phyloP scores from a whole-genome alignment of 1,139 yeast genomes.

The Hansenula anomala region DNA sequence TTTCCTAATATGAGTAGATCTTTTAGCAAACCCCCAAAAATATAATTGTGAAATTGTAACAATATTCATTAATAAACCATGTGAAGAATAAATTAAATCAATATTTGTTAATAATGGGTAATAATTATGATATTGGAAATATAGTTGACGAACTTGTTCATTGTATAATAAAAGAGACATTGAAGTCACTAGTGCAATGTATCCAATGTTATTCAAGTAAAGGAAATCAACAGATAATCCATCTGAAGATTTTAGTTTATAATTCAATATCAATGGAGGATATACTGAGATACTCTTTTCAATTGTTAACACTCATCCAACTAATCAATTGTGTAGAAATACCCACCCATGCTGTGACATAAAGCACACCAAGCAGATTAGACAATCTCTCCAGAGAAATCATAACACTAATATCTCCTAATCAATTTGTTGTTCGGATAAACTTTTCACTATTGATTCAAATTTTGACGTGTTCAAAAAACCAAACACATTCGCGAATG shows the following conservation, averaged over 20 bases:
- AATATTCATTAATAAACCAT: slow-evolving; percentile 35
- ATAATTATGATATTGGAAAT: slow-evolving; percentile 22
- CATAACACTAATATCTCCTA: no score
- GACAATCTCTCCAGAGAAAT: slow-evolving; percentile 2
- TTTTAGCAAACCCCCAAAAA: slow-evolving; percentile 21
- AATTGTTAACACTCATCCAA: background rate
- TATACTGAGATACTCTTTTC: slow-evolving; percentile 39
- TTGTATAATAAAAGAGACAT: slow-evolving; percentile 31
- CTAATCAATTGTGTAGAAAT: no score
- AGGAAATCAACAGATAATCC: slow-evolving; percentile 42
- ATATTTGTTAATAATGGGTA: slow-evolving; percentile 35
- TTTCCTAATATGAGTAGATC: slow-evolving; percentile 11
- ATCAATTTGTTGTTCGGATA: no score
- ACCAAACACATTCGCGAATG: no score
- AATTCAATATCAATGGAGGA: slow-evolving; percentile 37
- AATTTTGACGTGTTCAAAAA: no score
- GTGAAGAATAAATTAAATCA: slow-evolving; percentile 39
- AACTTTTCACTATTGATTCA: no score
- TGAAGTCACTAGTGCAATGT: slow-evolving; percentile 34
- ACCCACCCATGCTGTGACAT: slow-evolving; percentile 24
- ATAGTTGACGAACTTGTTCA: slow-evolving; percentile 24
- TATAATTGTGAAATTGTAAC: slow-evolving; percentile 33
- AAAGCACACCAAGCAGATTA: slow-evolving; percentile 16
- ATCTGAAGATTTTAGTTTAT: slow-evolving; percentile 32
- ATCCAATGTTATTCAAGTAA: slow-evolving; percentile 38